Percentiles rank a stretch among this genome's conserved stretches.
Conservation (phyloP, 2,329 filamentous ascomycete genomes). For the Neoscytalidium dimidiatum region DNA sequence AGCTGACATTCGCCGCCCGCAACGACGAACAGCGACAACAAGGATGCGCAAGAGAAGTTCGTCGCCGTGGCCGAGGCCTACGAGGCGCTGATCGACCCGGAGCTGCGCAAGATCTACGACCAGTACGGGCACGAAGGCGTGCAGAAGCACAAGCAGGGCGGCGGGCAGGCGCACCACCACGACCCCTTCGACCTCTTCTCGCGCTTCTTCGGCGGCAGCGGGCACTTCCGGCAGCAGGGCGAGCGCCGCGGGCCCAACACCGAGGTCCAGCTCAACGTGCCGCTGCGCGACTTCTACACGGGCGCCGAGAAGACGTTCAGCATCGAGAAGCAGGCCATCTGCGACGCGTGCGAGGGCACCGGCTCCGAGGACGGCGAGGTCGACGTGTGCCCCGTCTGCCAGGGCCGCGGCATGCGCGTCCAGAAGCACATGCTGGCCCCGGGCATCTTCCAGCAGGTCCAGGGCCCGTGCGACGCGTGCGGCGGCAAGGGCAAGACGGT, state of each 20-base stretch:
- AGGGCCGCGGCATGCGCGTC: conserved; percentile 80
- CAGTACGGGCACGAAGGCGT: conserved; percentile 90
- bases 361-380: conserved; percentile 82
- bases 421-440: conserved; percentile 91
- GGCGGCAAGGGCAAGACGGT: conserved; percentile 86
- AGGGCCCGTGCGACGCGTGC: conserved; percentile 86
- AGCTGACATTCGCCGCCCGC: background rate
- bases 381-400: conserved; percentile 75
- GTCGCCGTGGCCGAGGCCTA: conserved; percentile 94
- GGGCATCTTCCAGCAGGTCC: conserved; percentile 98
- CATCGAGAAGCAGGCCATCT: conserved; percentile 93
- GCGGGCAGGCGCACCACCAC: conserved; percentile 61
- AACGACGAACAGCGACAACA: conserved; percentile 63
- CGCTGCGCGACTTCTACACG: conserved; percentile 90
- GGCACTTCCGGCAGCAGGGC: conserved; percentile 75
- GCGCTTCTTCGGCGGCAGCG: conserved; percentile 91
- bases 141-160: conserved; percentile 76
- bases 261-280: conserved; percentile 78
- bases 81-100: conserved; percentile 79
- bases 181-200: conserved; percentile 97
- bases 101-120: conserved; percentile 88
- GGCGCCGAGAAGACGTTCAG: conserved; percentile 84
- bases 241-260: conserved; percentile 84
- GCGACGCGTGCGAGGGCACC: conserved; percentile 84
- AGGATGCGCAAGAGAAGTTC: conserved; percentile 83